These are phyloP conservation scores for Bimuria novae-zelandiae DNA, from an alignment of 2,329 filamentous ascomycete genomes.

Conservation along the genomic window DNA sequence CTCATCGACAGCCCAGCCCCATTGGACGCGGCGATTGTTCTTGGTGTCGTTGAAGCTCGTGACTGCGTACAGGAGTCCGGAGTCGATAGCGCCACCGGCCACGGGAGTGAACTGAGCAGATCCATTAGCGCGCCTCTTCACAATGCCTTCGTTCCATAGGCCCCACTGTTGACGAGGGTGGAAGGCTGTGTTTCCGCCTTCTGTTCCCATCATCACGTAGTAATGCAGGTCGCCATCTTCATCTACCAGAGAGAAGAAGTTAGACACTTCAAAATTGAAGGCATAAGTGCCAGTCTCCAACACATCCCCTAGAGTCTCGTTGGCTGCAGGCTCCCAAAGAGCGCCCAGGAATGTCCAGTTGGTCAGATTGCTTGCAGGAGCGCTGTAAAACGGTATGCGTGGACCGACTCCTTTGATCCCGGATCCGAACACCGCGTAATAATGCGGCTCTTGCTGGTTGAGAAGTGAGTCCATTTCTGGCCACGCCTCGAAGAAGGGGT, in stretches of 20 bases:
- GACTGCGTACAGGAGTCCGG: conserved; percentile 52
- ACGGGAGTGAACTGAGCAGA: conserved; percentile 51
- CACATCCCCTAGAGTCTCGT: conserved; percentile 48
- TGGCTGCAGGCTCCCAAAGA: conserved; percentile 51
- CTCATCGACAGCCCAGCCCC: conserved; percentile 54
- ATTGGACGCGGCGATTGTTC: conserved; percentile 54
- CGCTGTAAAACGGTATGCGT: conserved; percentile 53
- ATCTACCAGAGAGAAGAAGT: conserved; percentile 53
- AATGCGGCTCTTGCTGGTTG: conserved; percentile 49
- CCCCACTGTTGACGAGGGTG: conserved; percentile 49
- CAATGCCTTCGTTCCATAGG: conserved; percentile 52
- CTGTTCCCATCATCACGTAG: conserved; percentile 50
- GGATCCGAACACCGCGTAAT: conserved; percentile 52
- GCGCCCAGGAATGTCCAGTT: conserved; percentile 54
- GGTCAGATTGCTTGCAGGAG: conserved; percentile 50
- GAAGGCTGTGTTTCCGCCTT: conserved; percentile 52
- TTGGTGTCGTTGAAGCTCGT: conserved; percentile 55
- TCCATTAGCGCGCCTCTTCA: conserved; percentile 50
- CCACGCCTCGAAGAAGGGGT: conserved; percentile 35
- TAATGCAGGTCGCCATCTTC: conserved; percentile 51
- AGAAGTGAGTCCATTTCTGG: conserved; percentile 51
- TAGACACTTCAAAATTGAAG: conserved; percentile 56
- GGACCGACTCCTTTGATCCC: conserved; percentile 55
- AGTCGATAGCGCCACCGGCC: conserved; percentile 52
- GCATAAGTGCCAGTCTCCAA: conserved; percentile 52